A percentile compares a stretch with the other conserved stretches of the same genome.
These are phyloP conservation scores for Fusarium agapanthi DNA, from an alignment of 2,329 filamentous ascomycete genomes.

Conservation along the genomic window DNA sequence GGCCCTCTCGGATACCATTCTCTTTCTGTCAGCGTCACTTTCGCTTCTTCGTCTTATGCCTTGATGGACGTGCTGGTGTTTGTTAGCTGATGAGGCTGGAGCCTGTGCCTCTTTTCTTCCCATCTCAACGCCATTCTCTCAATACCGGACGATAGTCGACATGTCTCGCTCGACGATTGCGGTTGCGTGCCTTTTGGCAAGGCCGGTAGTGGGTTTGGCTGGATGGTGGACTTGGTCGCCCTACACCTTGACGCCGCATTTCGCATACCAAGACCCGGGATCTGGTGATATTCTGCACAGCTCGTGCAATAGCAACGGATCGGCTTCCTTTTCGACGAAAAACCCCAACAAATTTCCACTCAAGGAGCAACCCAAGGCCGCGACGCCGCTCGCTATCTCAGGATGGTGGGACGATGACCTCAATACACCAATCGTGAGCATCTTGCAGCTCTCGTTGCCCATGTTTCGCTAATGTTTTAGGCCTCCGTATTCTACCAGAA, in stretches of 20 bases:
- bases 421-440: conserved; percentile 21
- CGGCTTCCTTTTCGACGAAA: conserved; percentile 23
- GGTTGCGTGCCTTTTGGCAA: conserved; percentile 4
- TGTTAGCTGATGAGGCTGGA: not conserved
- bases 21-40: not conserved
- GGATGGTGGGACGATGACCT: conserved; percentile 30
- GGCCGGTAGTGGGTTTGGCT: conserved; percentile 15
- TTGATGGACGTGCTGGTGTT: conserved; percentile 3
- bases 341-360: conserved; percentile 23
- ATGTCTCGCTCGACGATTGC: conserved; percentile 9
- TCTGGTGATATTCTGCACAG: conserved; percentile 32
- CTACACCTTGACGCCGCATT: conserved; percentile 24
- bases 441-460: fast-evolving
- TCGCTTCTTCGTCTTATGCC: not conserved
- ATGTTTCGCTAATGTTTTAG: not conserved
- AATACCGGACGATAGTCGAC: not conserved
- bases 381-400: conserved; percentile 12
- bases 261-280: conserved; percentile 32
- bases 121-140: not conserved
- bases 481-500: conserved; percentile 31
- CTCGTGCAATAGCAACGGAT: conserved; percentile 30
- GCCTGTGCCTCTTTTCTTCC: not conserved
- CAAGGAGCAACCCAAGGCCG: conserved; percentile 12
- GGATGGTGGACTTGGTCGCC: conserved; percentile 34
- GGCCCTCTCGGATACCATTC: not conserved